phyloP scores from a whole-genome alignment of 2,329 filamentous ascomycete species.

The Hymenoscyphus occultus region DNA sequence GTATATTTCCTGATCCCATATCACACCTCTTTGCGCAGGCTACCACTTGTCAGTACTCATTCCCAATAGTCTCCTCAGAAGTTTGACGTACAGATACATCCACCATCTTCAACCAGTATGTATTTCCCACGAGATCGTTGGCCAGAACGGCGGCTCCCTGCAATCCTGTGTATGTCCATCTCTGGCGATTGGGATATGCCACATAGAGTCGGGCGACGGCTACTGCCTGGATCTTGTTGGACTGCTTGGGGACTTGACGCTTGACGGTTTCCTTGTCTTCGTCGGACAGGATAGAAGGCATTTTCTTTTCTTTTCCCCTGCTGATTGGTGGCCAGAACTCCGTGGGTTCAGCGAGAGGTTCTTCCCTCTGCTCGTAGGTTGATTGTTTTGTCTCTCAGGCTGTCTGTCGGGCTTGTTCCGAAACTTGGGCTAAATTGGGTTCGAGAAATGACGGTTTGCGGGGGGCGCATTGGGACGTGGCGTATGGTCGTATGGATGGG shows the following conservation, averaged over 20 bases:
- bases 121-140: constrained; percentile 92
- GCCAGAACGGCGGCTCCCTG: constrained; percentile 89
- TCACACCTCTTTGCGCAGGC: constrained; percentile 76
- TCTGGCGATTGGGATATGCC: constrained; percentile 77
- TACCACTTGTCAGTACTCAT: constrained; percentile 39
- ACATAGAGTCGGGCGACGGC: constrained; percentile 92
- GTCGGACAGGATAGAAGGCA: constrained; percentile 66
- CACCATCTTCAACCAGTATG: constrained; percentile 96
- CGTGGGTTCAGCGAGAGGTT: constrained; percentile 9
- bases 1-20: constrained; percentile 98
- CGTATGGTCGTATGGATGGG: background rate
- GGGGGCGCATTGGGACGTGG: constrained; percentile 27
- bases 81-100: constrained; percentile 76
- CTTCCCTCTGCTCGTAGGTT: constrained; percentile 12
- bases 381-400: constrained; percentile 20
- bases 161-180: constrained; percentile 92
- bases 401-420: constrained; percentile 13
- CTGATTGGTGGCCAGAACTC: constrained; percentile 9
- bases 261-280: constrained; percentile 97
- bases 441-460: constrained; percentile 25
- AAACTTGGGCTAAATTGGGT: constrained; percentile 28
- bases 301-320: constrained; percentile 12
- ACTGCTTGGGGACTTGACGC: constrained; percentile 85
- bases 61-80: background rate
- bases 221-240: constrained; percentile 96